Percentiles rank a stretch among this genome's conserved stretches.
These are phyloP conservation scores for Paramecium tetraurelia DNA, from an alignment of 73 alveolate genomes.

Conservation along the genomic window DNA sequence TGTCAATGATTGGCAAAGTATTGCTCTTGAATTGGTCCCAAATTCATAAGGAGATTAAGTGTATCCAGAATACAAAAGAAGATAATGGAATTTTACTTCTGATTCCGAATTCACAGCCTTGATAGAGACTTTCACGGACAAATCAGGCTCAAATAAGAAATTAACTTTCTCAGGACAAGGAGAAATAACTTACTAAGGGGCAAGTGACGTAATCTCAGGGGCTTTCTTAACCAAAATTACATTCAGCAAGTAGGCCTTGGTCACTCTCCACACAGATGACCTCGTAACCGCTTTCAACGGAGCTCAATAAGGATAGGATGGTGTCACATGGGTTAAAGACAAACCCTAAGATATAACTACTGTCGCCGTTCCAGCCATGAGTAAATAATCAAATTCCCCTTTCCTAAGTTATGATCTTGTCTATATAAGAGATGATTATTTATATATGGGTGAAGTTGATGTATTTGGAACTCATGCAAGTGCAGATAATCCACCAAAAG, in stretches of 20 bases:
- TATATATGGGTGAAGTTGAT: background rate
- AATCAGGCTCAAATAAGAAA: background rate
- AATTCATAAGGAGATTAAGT: background rate
- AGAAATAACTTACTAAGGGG: background rate
- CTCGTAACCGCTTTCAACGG: background rate
- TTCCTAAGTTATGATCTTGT: background rate
- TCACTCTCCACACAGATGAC: background rate
- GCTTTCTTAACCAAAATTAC: background rate
- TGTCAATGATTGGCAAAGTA: background rate
- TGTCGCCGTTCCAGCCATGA: background rate
- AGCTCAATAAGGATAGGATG: background rate
- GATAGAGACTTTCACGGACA: background rate
- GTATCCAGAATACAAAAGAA: background rate
- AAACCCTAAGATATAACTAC: background rate
- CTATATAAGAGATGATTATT: background rate
- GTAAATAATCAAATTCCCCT: background rate
- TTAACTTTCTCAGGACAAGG: background rate
- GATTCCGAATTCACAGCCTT: background rate
- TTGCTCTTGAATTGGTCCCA: background rate
- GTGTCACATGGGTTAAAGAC: background rate
- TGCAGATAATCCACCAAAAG: background rate
- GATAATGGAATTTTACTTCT: background rate
- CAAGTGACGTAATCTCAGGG: background rate
- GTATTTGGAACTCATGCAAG: background rate
- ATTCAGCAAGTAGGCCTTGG: background rate